Conservation (phyloP, 2,329 filamentous ascomycete species). For the Chaetomiaceae sp. region DNA sequence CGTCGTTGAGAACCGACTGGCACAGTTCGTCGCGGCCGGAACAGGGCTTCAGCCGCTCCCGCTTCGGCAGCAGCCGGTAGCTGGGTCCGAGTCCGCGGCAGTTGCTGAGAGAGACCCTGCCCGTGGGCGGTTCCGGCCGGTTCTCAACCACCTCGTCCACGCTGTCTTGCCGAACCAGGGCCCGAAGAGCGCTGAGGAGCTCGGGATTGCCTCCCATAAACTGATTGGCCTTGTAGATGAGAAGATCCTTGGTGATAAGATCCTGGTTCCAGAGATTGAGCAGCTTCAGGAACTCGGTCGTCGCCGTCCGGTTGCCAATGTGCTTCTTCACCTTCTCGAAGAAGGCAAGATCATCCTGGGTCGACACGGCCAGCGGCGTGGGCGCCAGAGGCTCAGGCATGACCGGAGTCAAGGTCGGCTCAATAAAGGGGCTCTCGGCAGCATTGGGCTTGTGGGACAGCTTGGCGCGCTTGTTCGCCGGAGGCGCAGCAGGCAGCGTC, state of each 20-base stretch:
- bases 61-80: constrained; percentile 84
- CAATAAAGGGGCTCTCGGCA: constrained; percentile 56
- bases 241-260: constrained; percentile 76
- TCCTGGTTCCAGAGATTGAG: constrained; percentile 94
- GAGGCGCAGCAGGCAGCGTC: constrained; percentile 27
- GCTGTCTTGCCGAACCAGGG: constrained; percentile 71
- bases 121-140: constrained; percentile 65
- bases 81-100: constrained; percentile 94
- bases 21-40: constrained; percentile 94
- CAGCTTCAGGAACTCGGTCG: constrained; percentile 94
- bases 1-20: constrained; percentile 86
- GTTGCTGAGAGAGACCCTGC: constrained; percentile 87
- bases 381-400: constrained; percentile 83
- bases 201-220: constrained; percentile 89
- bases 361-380: constrained; percentile 64
- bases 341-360: constrained; percentile 80
- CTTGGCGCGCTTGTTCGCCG: constrained; percentile 62
- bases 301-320: constrained; percentile 83
- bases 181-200: constrained; percentile 81
- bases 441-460: constrained; percentile 59
- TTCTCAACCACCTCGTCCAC: constrained; percentile 76
- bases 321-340: constrained; percentile 97
- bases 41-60: constrained; percentile 85
- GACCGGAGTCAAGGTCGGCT: constrained; percentile 81
- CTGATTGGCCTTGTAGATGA: constrained; percentile 73